Evolutionary conservation across 164 flowering plant genomes (phyloP), one percentile per base, ranked within the genome.

Genomic region (Warburgia ugandensis): DNA sequence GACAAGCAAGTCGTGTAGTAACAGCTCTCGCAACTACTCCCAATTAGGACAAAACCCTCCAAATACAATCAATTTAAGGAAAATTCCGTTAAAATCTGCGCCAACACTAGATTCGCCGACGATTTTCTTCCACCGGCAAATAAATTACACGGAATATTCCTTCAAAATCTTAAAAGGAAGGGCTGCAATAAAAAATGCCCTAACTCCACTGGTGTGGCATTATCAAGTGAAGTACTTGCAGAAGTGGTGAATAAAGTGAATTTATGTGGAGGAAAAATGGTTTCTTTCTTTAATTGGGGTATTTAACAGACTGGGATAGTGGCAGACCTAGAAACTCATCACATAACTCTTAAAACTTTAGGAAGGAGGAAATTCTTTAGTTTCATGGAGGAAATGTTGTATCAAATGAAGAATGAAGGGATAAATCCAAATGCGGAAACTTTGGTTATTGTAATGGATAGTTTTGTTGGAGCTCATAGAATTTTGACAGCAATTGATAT

Each of bases 201-300:
- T 92, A 19, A 27, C 61, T 0, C 52, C 23, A 70, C 59, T 26
- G 65, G 64, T 10, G 75, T 76, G 1, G 73, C 73, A 37, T 55
- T 83, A 25, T 77, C 62, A 5, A 19, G 64, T 27, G 84, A 85
- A 25, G 36, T 77, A 23, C 59, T 88, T 51, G 66, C 72, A 4
- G 71, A 72, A 43, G 98, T 88, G 1, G 63, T 92, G 1, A 65
- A 79, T 60, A 60, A 54, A 54, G 98, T 95, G 42, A 80, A 68
- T 65, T 68, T 92, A 59, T 68, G 85, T 9, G 86, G 91, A 21
- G 83, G 76, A 10, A 73, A 79, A 0, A 85, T 92, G 79, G 73
- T 83, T 52, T n/a, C 35, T 16, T 83, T 92, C 52, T 92, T 88
- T 29, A 59, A 72, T 50, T 92, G 96, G 98, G 94, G 86, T 4